Conservation (phyloP, 1,139 yeast genomes). For the Saccharomyces hybrid region DNA sequence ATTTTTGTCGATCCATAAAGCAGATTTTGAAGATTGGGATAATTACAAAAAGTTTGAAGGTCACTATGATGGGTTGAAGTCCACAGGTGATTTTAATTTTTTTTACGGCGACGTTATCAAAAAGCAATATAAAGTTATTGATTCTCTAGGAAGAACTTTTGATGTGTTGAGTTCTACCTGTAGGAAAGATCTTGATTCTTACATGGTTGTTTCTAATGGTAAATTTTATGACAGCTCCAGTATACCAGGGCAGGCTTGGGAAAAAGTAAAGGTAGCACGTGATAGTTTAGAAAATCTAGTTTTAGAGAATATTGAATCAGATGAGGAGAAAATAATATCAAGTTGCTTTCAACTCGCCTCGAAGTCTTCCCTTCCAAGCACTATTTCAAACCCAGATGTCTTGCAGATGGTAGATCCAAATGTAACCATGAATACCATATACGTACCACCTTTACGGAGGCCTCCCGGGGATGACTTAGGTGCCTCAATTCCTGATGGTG, state of each 20-base stretch:
- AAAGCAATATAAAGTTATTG: constrained; percentile 33
- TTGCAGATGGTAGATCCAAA: constrained; percentile 27
- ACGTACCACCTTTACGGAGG: constrained; percentile 53
- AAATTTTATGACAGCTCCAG: constrained; percentile 31
- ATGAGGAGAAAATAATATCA: constrained; percentile 42
- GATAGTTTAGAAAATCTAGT: constrained; percentile 38
- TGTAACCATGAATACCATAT: constrained; percentile 53
- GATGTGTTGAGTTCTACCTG: constrained; percentile 43
- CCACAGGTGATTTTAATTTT: constrained; percentile 79
- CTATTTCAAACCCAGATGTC: neutral
- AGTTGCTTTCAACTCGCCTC: constrained; percentile 50
- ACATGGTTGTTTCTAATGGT: constrained; percentile 31
- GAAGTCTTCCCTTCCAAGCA: constrained; percentile 29
- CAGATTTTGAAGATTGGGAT: constrained; percentile 42
- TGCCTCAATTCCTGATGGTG: constrained; percentile 36
- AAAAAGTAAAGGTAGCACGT: constrained; percentile 54
- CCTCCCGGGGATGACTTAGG: constrained; percentile 32
- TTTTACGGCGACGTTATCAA: constrained; percentile 54
- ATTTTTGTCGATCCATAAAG: constrained; percentile 40
- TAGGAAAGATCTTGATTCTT: constrained; percentile 14
- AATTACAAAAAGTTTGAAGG: constrained; percentile 25
- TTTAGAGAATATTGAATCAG: constrained; percentile 10
- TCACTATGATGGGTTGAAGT: constrained; percentile 32
- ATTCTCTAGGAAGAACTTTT: constrained; percentile 31
- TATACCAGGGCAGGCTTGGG: constrained; percentile 65